Base-by-base conservation (phyloP, 1,139 yeast species). In the Pichia kudriavzevii region DNA sequence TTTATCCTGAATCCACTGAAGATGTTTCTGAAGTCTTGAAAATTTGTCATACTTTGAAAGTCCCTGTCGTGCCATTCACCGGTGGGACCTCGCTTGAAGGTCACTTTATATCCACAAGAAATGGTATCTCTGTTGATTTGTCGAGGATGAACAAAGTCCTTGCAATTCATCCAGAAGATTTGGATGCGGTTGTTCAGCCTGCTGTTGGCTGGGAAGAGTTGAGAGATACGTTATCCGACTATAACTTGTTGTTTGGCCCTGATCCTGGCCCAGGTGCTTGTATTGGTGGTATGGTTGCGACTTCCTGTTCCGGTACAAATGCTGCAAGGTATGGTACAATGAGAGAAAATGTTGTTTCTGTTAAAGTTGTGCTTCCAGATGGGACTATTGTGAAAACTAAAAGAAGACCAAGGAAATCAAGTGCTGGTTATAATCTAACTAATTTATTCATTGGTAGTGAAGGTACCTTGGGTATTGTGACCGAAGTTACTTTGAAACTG, bases 31-130 rank as follows among this genome's bases (percentile, higher is more conserved):
- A 64, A 31, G 62, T 81, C 25, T 58, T 82, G 63, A 74, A 75
- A 48, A 61, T 80, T n/a, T 78, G 87, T 41, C 78, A 79, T 55
- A 64, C 72, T 45, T 66, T 73, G 50, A 60, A 59, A 33, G 70
- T 83, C 16, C 93, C 94, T 2, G 76, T 79, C 38, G 81, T 85
- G 22, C 94, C 95, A 9, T 83, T 70, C 52, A 69, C 85, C 2
- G 96, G 96, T 7, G 83, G 93, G 46, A 82, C 95, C 1, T 81
- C 94, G 0, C 60, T 85, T 31, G 96, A 85, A 56, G 96, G 95
- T 21, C 94, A 85, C 47, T 81, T 78, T 52, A 73, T 81, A 56
- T 85, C 88, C 21, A 81, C 94, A 0, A 65, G 93, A 37, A 77
- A 79, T 41, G 67, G 82, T 28, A 60, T 79, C 48, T 61, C 69